These are phyloP conservation scores for Microthyrium microscopicum DNA, from an alignment of 2,329 filamentous ascomycete genomes.

Conservation along the genomic window DNA sequence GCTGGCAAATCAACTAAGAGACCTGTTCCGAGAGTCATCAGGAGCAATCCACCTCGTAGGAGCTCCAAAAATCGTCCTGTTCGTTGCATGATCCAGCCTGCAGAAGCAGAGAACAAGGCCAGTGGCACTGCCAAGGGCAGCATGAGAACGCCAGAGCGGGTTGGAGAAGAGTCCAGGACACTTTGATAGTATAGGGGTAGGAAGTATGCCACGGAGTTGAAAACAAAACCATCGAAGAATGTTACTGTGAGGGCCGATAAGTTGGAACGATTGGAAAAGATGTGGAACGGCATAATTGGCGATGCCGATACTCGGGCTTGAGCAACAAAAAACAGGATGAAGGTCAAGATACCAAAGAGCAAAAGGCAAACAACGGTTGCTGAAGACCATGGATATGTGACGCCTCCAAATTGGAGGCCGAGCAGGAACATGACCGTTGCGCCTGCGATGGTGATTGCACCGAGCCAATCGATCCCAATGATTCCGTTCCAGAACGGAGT, in stretches of 20 bases:
- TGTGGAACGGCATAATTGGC: slow-evolving; percentile 50
- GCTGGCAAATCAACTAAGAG: slow-evolving; percentile 40
- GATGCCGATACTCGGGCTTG: slow-evolving; percentile 48
- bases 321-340: slow-evolving; percentile 38
- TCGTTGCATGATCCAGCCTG: slow-evolving; percentile 36
- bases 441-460: slow-evolving; percentile 33
- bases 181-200: slow-evolving; percentile 33
- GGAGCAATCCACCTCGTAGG: slow-evolving; percentile 40
- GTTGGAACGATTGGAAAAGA: slow-evolving; percentile 42
- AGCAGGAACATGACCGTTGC: slow-evolving; percentile 35
- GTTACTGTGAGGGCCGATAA: slow-evolving; percentile 37
- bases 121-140: slow-evolving; percentile 10
- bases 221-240: slow-evolving; percentile 37
- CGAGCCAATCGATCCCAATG: slow-evolving; percentile 37
- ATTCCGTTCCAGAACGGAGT: slow-evolving; percentile 32
- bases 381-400: slow-evolving; percentile 35
- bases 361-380: slow-evolving; percentile 39
- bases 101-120: slow-evolving; percentile 22
- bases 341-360: slow-evolving; percentile 32
- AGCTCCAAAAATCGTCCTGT: slow-evolving; percentile 48
- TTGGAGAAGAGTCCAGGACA: slow-evolving; percentile 9
- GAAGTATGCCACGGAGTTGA: slow-evolving; percentile 52
- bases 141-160: slow-evolving; percentile 10
- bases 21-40: slow-evolving; percentile 50
- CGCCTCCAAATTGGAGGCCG: slow-evolving; percentile 37